phyloP scores from a whole-genome alignment of 495 filamentous ascomycete species.

The Hapsidospora chrysogenum region DNA sequence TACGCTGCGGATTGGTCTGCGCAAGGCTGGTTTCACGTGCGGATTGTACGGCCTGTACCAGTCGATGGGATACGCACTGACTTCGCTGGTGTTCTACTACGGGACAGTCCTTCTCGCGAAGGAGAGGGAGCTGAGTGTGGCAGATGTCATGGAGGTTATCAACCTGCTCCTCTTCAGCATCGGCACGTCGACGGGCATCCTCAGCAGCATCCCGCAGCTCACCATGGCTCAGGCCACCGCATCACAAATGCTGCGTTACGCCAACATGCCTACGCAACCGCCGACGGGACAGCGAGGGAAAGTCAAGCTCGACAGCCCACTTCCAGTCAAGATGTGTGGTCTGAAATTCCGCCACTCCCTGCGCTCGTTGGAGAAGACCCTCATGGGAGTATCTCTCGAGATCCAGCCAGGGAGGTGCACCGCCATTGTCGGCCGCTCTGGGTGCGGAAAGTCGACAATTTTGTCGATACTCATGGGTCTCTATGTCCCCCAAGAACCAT shows the following conservation, averaged over 20 bases:
- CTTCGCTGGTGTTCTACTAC: conserved; percentile 76
- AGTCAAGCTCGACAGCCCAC: conserved; percentile 25
- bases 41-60: conserved; percentile 63
- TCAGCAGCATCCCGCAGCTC: conserved; percentile 67
- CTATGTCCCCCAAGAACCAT: conserved; percentile 8
- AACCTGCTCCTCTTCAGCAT: conserved; percentile 74
- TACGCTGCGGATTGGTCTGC: conserved; percentile 38
- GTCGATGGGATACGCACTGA: conserved; percentile 50
- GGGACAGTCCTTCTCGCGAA: conserved; percentile 44
- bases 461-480: conserved; percentile 47
- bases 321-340: conserved; percentile 43
- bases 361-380: conserved; percentile 30
- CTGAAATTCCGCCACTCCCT: conserved; percentile 56
- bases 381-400: conserved; percentile 42
- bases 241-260: conserved; percentile 54
- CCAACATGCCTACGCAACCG: conserved; percentile 30
- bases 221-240: conserved; percentile 56
- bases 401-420: conserved; percentile 44
- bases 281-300: conserved; percentile 41
- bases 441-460: conserved; percentile 81
- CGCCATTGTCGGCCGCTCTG: conserved; percentile 69
- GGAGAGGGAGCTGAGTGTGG: conserved; percentile 23
- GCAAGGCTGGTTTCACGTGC: conserved; percentile 45
- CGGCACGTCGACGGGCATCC: conserved; percentile 47
- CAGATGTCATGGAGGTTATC: conserved; percentile 53